Conservation (phyloP, 192 early-diverging fungal species). For the Backusella parvicylindrica region DNA sequence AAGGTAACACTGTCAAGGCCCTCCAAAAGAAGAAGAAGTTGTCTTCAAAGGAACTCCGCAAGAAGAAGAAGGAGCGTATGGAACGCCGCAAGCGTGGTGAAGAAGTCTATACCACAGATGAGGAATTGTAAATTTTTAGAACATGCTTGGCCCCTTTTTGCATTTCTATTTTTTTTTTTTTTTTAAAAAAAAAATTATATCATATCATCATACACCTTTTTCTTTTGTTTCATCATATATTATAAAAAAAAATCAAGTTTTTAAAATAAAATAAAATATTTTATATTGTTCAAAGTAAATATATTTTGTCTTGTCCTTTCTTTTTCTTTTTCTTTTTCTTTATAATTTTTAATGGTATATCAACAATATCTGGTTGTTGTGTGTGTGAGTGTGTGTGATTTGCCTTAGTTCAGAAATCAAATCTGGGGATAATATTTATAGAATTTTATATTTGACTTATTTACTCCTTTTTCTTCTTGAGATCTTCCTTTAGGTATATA, state of each 20-base stretch:
- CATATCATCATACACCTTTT: not conserved
- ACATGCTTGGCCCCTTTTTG: not conserved
- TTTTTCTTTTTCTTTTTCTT: not conserved
- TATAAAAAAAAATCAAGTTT: not conserved
- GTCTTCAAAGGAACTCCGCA: slow-evolving; percentile 49
- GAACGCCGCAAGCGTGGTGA: slow-evolving; percentile 57
- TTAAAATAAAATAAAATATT: not conserved
- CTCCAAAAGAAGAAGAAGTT: slow-evolving; percentile 58
- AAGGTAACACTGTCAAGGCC: slow-evolving; percentile 72
- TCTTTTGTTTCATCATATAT: not conserved
- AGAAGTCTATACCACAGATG: slow-evolving; percentile 35
- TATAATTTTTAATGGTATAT: not conserved
- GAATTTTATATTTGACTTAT: no score
- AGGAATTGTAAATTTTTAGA: slow-evolving; percentile 17
- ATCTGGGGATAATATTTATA: no score
- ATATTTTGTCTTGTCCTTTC: not conserved
- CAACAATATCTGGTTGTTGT: no score
- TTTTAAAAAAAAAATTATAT: not conserved
- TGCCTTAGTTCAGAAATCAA: no score
- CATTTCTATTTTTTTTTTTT: slow-evolving; percentile 5
- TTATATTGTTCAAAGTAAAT: slow-evolving; percentile 3
- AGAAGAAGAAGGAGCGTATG: slow-evolving; percentile 59
- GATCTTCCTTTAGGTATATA: no score
- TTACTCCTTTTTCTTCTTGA: no score
- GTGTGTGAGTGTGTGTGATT: no score